Base-by-base conservation (phyloP, 345 rosid genomes). In the Clausena lansium region DNA sequence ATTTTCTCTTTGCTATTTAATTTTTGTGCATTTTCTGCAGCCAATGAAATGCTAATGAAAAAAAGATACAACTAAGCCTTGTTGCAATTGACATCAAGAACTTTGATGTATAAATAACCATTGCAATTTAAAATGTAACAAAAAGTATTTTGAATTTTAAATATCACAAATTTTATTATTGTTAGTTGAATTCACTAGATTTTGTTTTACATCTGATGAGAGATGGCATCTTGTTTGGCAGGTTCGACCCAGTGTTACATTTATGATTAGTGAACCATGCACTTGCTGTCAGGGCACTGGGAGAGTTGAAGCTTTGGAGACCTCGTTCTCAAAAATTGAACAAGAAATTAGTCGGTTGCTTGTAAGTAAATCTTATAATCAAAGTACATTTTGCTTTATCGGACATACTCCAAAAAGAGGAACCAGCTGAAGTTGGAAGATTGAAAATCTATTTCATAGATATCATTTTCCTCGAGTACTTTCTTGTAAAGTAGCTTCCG, bases 161-260 rank as follows among this genome's bases (percentile, higher is more conserved):
- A 70, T 59, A 0, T 64, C 67, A 63, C 57, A 13, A 68, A 30
- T 17, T 64, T 54, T 52, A 58, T 33, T 38, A 38, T 4, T 63
- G 45, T 54, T 57, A 70, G 52, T 36, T 54, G 61, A 35, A 67
- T 71, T 74, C 62, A 67, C 67, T 58, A 55, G 15, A 27, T 27
- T 62, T 65, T 30, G 52, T 30, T 59, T 63, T 24, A 9, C 77
- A 79, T 66, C 73, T 78, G 25, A 57, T 55, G 25, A 38, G 41
- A 74, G 25, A 69, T 76, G 79, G 63, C 45, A 27, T 24, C 17
- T 39, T 79, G 47, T 75, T 84, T 75, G 80, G 79, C 89, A 95
- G 99, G 99, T 96, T 85, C 91, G 99, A 58, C 98, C 99, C 2
- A 96, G 98, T 83, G 97, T 96, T 59, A 88, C 97, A 78, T 93